phyloP scores from a whole-genome alignment of 108 stramenopile genomes.

The Nitzschia inconspicua region DNA sequence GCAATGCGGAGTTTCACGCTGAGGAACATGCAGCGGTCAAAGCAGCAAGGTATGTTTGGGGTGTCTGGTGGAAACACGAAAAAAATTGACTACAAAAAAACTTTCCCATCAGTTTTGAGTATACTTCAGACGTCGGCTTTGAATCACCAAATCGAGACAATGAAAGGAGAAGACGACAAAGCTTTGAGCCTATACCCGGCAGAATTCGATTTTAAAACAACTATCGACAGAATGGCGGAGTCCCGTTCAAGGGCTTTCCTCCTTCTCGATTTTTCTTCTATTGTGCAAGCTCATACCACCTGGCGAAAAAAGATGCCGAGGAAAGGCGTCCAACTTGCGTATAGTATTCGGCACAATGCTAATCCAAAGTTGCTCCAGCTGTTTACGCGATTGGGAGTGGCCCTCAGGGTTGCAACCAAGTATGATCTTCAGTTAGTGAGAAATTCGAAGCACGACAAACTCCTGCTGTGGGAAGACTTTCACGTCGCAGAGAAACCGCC shows the following conservation, averaged over 20 bases:
- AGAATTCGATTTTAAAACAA: slow-evolving; percentile 21
- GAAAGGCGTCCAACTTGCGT: slow-evolving; percentile 13
- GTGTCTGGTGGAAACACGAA: not conserved
- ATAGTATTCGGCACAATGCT: slow-evolving; percentile 21
- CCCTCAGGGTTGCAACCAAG: slow-evolving; percentile 13
- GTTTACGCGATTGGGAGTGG: slow-evolving; percentile 22
- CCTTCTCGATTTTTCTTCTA: slow-evolving; percentile 36
- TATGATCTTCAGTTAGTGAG: slow-evolving; percentile 15
- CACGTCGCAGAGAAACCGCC: slow-evolving; percentile 26
- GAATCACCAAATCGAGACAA: slow-evolving; percentile 10
- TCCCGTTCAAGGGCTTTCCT: slow-evolving; percentile 32
- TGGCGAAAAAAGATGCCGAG: slow-evolving; percentile 14
- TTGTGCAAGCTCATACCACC: slow-evolving; percentile 20
- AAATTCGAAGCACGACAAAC: not conserved
- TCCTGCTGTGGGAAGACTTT: slow-evolving; percentile 25
- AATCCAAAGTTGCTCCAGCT: slow-evolving; percentile 22
- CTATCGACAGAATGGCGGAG: slow-evolving; percentile 20
- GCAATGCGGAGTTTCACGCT: not conserved
- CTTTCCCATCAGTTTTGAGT: slow-evolving; percentile 26
- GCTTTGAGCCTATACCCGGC: slow-evolving; percentile 25
- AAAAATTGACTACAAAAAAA: not conserved
- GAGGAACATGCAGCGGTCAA: not conserved
- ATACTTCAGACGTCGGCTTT: slow-evolving; percentile 24
- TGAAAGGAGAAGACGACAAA: not conserved
- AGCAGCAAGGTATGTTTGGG: not conserved